phyloP scores from a whole-genome alignment of 1,139 yeast species.

The Scheffersomyces illinoinensis region DNA sequence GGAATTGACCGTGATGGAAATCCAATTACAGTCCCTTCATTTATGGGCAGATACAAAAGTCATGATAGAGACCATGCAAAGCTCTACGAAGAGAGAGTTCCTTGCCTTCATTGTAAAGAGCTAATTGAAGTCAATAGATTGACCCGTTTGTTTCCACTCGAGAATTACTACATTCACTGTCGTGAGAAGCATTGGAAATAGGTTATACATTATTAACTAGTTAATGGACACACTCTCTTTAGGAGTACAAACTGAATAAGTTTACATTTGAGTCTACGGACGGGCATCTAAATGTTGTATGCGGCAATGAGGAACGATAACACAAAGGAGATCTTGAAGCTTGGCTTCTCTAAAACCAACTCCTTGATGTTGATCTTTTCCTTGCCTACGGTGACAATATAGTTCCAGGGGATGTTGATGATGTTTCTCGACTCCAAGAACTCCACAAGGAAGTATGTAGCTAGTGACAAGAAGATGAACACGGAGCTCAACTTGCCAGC shows the following conservation, averaged over 20 bases:
- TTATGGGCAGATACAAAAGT: background rate
- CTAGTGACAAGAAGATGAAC: slow-evolving; percentile 53
- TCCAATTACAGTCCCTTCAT: background rate
- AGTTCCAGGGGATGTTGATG: slow-evolving; percentile 51
- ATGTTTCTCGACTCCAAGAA: slow-evolving; percentile 62
- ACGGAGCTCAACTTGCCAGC: slow-evolving; percentile 67
- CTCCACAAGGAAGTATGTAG: slow-evolving; percentile 54
- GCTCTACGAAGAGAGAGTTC: background rate
- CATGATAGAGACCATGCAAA: background rate
- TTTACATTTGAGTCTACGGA: too few relatives aligned
- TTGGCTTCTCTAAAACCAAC: slow-evolving; percentile 60
- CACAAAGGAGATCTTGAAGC: slow-evolving; percentile 63
- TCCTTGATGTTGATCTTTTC: slow-evolving; percentile 50
- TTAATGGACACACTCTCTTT: too few relatives aligned
- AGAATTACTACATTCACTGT: background rate
- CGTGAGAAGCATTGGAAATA: background rate
- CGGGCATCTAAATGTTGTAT: slow-evolving; percentile 40
- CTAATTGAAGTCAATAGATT: background rate
- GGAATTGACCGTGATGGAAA: background rate
- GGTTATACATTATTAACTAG: background rate
- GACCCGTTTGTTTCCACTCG: background rate
- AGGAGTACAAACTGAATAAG: too few relatives aligned
- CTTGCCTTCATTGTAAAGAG: background rate
- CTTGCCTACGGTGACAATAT: slow-evolving; percentile 45
- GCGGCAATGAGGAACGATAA: slow-evolving; percentile 67